Conservation (phyloP, 371 early-diverging fungal species). For the Saksenaea vasiformis region DNA sequence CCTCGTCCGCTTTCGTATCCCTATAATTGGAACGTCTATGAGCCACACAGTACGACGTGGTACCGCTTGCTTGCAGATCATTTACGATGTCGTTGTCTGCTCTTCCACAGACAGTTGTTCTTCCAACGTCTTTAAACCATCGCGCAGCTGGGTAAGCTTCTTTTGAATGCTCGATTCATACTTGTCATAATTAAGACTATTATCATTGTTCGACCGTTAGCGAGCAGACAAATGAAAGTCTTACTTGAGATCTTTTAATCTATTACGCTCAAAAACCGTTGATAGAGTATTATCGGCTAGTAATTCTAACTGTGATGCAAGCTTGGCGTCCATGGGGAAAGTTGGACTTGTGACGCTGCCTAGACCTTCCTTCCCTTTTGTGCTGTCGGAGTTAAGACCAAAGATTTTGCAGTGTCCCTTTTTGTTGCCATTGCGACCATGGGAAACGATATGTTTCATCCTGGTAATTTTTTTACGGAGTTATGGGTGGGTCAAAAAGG, state of each 20-base stretch:
- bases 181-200: constrained; percentile 57
- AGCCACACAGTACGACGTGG: not conserved
- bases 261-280: constrained; percentile 63
- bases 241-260: constrained; percentile 55
- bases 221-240: not conserved
- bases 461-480: not conserved
- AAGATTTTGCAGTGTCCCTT: not conserved
- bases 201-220: not conserved
- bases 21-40: constrained; percentile 20
- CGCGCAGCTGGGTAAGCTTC: constrained; percentile 55
- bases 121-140: constrained; percentile 61
- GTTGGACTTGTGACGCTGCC: not conserved
- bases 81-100: constrained; percentile 56
- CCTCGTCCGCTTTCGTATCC: constrained; percentile 60
- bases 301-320: constrained; percentile 54
- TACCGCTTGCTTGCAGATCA: not conserved
- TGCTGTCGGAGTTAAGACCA: not conserved
- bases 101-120: constrained; percentile 64
- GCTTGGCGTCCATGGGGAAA: constrained; percentile 54
- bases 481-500: no score
- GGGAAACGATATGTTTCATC: not conserved
- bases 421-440: not conserved
- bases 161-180: constrained; percentile 60
- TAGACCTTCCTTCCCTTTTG: not conserved
- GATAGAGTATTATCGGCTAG: constrained; percentile 66